These are phyloP conservation scores for Salvia sclarea DNA, from an alignment of 305 asterid genomes.

Conservation along the genomic window DNA sequence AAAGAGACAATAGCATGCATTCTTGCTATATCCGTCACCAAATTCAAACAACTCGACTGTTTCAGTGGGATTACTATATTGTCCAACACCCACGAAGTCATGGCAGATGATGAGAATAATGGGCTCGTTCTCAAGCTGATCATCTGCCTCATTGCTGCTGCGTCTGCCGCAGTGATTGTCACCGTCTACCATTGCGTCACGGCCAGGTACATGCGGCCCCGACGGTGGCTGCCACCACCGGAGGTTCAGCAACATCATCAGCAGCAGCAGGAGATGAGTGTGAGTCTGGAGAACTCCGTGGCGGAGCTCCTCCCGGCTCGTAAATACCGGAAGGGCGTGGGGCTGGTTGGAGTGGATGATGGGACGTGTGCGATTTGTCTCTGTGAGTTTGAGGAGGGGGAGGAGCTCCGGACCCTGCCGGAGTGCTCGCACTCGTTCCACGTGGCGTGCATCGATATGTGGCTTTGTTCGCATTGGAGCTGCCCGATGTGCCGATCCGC, in stretches of 20 bases:
- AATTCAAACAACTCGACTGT: background rate
- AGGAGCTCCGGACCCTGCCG: conserved; percentile 52
- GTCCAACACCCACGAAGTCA: background rate
- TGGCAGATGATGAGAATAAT: conserved; percentile 7
- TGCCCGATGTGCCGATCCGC: conserved; percentile 58
- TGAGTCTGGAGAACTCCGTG: conserved; percentile 30
- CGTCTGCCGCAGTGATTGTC: conserved; percentile 27
- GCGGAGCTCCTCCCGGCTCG: conserved; percentile 34
- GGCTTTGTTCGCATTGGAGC: conserved; percentile 56
- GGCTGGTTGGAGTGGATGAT: conserved; percentile 33
- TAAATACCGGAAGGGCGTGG: conserved; percentile 16
- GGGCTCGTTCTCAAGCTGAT: conserved; percentile 27
- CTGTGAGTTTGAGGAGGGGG: conserved; percentile 56
- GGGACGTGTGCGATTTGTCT: conserved; percentile 32
- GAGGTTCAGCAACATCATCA: background rate
- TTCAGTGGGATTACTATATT: conserved; percentile 2
- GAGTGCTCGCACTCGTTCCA: conserved; percentile 58
- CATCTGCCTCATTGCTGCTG: conserved; percentile 28
- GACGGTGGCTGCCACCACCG: background rate
- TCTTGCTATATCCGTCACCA: conserved; percentile 30
- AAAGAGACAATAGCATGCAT: background rate
- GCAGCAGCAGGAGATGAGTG: background rate
- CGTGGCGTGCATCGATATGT: conserved; percentile 56
- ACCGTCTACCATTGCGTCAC: conserved; percentile 32
- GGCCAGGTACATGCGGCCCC: conserved; percentile 11